A percentile compares a stretch with the other conserved stretches of the same genome.
Conservation (phyloP, 306 rosid species). For the Potentilla sterilis region DNA sequence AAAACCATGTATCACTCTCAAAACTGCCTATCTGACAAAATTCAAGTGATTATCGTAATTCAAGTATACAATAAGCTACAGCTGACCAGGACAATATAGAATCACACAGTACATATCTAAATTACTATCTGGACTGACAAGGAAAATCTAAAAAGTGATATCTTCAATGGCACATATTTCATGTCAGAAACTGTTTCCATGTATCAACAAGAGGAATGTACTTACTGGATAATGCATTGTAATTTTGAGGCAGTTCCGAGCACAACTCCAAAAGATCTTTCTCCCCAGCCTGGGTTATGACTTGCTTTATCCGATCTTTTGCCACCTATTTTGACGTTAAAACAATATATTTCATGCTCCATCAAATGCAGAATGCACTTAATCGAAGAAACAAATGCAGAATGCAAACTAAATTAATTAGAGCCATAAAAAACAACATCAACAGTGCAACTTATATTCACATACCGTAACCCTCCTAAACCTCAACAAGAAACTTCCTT, state of each 20-base stretch:
- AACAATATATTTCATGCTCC: constrained; percentile 27
- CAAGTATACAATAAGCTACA: background rate
- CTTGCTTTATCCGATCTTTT: constrained; percentile 69
- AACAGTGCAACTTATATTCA: background rate
- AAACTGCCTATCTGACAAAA: background rate
- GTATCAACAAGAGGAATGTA: constrained; percentile 19
- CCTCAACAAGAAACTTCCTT: background rate
- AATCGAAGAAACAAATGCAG: no score
- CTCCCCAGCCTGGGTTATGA: constrained; percentile 72
- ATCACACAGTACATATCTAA: background rate
- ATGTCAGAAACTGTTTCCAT: background rate
- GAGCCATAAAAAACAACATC: constrained; percentile 2
- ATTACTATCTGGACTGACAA: background rate
- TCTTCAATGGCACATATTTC: background rate
- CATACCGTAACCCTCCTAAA: constrained; percentile 14
- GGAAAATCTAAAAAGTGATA: background rate
- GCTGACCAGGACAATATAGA: background rate
- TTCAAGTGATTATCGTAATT: background rate
- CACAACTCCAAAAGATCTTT: constrained; percentile 48
- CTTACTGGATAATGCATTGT: constrained; percentile 49
- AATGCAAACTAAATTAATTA: background rate
- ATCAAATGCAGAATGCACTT: background rate
- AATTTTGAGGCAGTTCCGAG: constrained; percentile 48
- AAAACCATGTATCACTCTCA: constrained; percentile 15
- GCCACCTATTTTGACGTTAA: constrained; percentile 53